phyloP scores from a whole-genome alignment of 345 rosid species.

The Dipteronia sinensis region DNA sequence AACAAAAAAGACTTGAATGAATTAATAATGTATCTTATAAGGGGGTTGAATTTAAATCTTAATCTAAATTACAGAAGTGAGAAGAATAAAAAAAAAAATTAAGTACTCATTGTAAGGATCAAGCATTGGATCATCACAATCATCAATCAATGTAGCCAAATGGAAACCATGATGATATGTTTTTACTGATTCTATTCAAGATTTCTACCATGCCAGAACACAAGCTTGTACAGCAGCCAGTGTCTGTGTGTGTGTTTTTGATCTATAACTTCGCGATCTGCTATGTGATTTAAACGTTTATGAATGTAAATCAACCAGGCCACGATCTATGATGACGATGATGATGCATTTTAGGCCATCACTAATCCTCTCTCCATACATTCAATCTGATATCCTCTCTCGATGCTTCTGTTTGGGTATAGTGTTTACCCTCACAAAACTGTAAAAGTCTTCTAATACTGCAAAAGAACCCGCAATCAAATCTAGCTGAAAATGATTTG shows the following conservation, averaged over 20 bases:
- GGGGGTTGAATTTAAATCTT: background rate
- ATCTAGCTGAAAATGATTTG: conserved; percentile 27
- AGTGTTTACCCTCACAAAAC: conserved; percentile 36
- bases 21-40: background rate
- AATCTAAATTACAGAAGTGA: background rate
- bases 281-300: background rate
- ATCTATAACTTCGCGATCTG: background rate
- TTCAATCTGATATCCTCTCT: conserved; percentile 22
- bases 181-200: conserved; percentile 12
- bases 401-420: conserved; percentile 23
- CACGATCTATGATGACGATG: background rate
- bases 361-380: conserved; percentile 21
- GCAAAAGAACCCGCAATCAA: conserved; percentile 30
- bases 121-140: background rate
- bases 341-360: background rate
- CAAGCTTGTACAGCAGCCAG: conserved; percentile 4
- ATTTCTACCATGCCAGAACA: background rate
- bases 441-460: conserved; percentile 45
- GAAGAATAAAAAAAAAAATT: background rate
- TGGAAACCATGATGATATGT: background rate
- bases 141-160: background rate
- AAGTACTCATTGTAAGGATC: conserved; percentile 4
- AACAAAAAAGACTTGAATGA: too few species aligned
- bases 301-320: background rate
- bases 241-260: background rate